Conservation (phyloP, 306 rosid species). For the Medicago arabica region DNA sequence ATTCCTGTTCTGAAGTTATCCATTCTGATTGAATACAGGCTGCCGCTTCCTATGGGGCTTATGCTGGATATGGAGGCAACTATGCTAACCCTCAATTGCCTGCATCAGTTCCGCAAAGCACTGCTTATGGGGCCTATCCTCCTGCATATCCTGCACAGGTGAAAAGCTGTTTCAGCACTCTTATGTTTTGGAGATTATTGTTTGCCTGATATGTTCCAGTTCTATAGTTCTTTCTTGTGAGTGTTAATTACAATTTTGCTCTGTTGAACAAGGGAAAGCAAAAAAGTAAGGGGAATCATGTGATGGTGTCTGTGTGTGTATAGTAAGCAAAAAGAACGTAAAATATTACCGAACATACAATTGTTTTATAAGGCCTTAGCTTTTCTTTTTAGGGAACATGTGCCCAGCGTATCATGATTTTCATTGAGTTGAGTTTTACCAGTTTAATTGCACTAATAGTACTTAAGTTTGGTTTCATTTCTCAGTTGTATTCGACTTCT, state of each 20-base stretch:
- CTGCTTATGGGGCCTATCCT: slow-evolving; percentile 85
- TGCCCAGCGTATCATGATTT: background rate
- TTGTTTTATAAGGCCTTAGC: background rate
- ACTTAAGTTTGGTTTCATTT: background rate
- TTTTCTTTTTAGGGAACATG: background rate
- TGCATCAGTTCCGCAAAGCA: slow-evolving; percentile 62
- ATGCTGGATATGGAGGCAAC: slow-evolving; percentile 71
- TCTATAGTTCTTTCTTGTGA: background rate
- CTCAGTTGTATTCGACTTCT: background rate
- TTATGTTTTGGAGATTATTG: slow-evolving; percentile 10
- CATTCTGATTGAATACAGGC: slow-evolving; percentile 57
- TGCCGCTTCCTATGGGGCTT: slow-evolving; percentile 75
- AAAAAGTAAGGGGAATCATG: background rate
- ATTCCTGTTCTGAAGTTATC: slow-evolving; percentile 1
- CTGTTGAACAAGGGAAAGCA: background rate
- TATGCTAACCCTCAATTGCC: slow-evolving; percentile 74
- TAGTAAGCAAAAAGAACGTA: background rate
- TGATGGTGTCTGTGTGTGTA: no score
- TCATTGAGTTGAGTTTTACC: background rate
- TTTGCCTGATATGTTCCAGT: background rate
- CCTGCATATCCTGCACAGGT: slow-evolving; percentile 93
- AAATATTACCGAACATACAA: background rate
- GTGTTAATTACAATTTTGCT: background rate
- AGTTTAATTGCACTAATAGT: background rate
- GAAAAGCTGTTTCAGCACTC: slow-evolving; percentile 17